These are phyloP conservation scores for Vigna reflexopilosa DNA, from an alignment of 306 rosid genomes.

Conservation along the genomic window DNA sequence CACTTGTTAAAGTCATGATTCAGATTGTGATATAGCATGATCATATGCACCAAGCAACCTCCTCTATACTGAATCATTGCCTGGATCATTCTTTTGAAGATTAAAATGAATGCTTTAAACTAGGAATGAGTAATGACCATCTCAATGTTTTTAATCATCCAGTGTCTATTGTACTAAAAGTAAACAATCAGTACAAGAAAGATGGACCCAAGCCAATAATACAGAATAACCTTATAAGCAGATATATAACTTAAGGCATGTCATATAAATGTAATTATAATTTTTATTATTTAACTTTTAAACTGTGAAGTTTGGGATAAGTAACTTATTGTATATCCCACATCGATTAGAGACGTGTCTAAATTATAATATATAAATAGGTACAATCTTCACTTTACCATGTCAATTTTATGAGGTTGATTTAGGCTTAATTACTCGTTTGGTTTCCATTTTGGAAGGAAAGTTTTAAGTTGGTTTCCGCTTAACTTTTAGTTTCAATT, in stretches of 20 bases:
- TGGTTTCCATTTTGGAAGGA: too few species aligned
- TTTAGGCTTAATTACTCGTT: too few species aligned
- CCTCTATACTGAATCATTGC: too few species aligned
- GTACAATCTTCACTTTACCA: too few species aligned
- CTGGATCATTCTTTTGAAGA: neutral
- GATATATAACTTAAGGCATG: neutral
- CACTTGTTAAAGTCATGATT: too few species aligned
- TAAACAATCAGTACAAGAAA: neutral
- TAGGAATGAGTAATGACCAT: neutral
- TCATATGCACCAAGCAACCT: too few species aligned
- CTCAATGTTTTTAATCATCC: neutral
- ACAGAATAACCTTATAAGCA: neutral
- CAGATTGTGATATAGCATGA: too few species aligned
- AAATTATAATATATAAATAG: neutral
- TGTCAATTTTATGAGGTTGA: too few species aligned
- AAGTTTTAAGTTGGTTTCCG: too few species aligned
- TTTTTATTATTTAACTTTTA: neutral
- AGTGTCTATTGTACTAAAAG: neutral
- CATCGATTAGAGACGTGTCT: too few species aligned
- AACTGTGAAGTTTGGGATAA: slow-evolving; percentile 14
- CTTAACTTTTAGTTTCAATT: too few species aligned
- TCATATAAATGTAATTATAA: neutral
- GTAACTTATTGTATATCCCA: neutral
- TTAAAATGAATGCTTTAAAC: neutral
- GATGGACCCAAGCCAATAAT: neutral